phyloP scores from a whole-genome alignment of 768 basidiomycete genomes.

The Panaeolus papilionaceus region DNA sequence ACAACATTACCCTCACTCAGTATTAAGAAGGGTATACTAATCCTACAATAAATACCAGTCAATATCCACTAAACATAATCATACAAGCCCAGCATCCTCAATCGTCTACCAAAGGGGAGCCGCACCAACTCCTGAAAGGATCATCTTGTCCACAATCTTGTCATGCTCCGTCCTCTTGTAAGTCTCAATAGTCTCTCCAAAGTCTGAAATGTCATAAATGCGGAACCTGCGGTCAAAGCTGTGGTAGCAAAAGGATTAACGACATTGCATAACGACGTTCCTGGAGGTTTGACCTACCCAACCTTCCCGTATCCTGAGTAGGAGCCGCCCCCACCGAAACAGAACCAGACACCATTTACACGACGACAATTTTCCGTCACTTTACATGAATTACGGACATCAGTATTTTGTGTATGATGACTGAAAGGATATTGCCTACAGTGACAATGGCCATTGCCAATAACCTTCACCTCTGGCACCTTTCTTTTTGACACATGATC shows the following conservation, averaged over 20 bases:
- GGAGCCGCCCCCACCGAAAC: conserved; percentile 89
- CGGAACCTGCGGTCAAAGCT: conserved; percentile 93
- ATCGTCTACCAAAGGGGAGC: conserved; percentile 30
- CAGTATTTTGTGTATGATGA: conserved; percentile 1
- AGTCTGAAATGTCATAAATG: conserved; percentile 86
- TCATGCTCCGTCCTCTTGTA: conserved; percentile 83
- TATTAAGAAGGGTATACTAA: conserved; percentile 13
- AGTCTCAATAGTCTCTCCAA: conserved; percentile 90
- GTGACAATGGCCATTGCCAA: conserved; percentile 93
- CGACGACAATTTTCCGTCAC: conserved; percentile 91
- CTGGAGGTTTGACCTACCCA: conserved; percentile 54
- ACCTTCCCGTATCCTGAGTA: conserved; percentile 84
- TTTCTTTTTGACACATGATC: conserved; percentile 57
- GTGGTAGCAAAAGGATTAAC: conserved; percentile 19
- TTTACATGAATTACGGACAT: conserved; percentile 31
- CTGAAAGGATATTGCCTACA: conserved; percentile 43
- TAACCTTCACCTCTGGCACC: conserved; percentile 80
- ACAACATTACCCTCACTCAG: not conserved
- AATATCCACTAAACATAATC: conserved; percentile 5
- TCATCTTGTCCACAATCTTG: conserved; percentile 67
- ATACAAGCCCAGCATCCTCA: conserved; percentile 11
- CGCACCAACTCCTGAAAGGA: conserved; percentile 62
- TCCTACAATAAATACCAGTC: conserved; percentile 7
- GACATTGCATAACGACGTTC: not conserved
- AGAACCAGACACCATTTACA: conserved; percentile 87